Conservation (phyloP, 106 monocot genomes). For the Acorus gramineus region DNA sequence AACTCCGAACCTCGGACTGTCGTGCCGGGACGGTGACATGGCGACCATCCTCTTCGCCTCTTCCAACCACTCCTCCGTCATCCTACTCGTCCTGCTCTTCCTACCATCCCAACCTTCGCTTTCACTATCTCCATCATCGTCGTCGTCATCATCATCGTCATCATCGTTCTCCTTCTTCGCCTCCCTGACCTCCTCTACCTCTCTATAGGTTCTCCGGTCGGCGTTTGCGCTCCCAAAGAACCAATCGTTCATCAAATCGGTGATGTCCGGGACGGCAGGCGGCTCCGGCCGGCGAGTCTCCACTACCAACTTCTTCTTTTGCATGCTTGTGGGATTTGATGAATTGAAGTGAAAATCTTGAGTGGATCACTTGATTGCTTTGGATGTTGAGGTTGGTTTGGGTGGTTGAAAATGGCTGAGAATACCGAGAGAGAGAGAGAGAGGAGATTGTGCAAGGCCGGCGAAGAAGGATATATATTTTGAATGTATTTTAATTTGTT, state of each 20-base stretch:
- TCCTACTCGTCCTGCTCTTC: constrained; percentile 14
- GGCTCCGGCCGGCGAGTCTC: not conserved
- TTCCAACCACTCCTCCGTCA: constrained; percentile 46
- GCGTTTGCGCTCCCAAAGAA: constrained; percentile 24
- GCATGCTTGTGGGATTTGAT: not conserved
- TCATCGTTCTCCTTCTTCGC: too few species aligned
- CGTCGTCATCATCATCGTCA: too few species aligned
- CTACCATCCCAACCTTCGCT: not conserved
- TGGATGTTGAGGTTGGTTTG: too few species aligned
- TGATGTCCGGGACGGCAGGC: constrained; percentile 8
- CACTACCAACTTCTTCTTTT: not conserved
- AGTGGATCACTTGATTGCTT: too few species aligned
- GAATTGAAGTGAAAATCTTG: too few species aligned
- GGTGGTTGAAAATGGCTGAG: too few species aligned
- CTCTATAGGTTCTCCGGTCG: not conserved
- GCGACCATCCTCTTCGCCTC: constrained; percentile 35
- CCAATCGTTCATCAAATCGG: constrained; percentile 44
- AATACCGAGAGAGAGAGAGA: too few species aligned
- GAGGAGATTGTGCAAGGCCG: too few species aligned
- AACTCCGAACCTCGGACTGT: not conserved
- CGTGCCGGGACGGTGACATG: constrained; percentile 4
- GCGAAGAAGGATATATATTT: too few species aligned
- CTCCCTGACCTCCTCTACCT: not conserved
- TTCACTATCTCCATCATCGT: not conserved
- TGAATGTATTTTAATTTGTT: too few species aligned